phyloP scores from a whole-genome alignment of 257 asterid species.

The Rhazya stricta region DNA sequence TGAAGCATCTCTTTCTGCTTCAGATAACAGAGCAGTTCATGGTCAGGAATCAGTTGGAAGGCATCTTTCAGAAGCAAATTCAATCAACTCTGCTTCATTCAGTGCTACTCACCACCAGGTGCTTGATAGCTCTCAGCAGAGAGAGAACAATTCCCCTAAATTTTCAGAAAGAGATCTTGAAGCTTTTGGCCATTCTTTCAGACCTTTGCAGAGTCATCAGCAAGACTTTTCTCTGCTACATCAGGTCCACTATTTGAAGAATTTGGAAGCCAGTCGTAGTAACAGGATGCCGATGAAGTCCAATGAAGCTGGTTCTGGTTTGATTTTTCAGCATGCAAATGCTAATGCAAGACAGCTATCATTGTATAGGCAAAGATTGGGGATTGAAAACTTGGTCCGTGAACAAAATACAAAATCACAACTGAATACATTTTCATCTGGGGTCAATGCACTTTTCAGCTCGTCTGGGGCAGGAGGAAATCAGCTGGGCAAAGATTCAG shows the following conservation, averaged over 20 bases:
- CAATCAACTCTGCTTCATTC: constrained; percentile 21
- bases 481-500: constrained; percentile 27
- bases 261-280: constrained; percentile 25
- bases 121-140: constrained; percentile 29
- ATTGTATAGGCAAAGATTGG: constrained; percentile 24
- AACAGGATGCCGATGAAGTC: constrained; percentile 24
- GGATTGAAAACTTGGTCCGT: constrained; percentile 25
- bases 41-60: constrained; percentile 21
- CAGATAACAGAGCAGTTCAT: constrained; percentile 16
- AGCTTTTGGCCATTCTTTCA: constrained; percentile 28
- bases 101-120: constrained; percentile 21
- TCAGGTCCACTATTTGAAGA: constrained; percentile 28
- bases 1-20: constrained; percentile 17
- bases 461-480: constrained; percentile 23
- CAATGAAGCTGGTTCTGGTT: constrained; percentile 12
- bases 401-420: constrained; percentile 18
- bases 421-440: constrained; percentile 22
- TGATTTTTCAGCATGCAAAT: constrained; percentile 27
- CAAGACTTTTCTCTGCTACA: constrained; percentile 32
- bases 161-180: constrained; percentile 23
- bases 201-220: constrained; percentile 10
- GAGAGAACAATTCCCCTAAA: constrained; percentile 15
- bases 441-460: constrained; percentile 23
- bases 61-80: constrained; percentile 23
- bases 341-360: constrained; percentile 33